phyloP scores from a whole-genome alignment of 768 basidiomycete species.

The Mycena vulgaris region DNA sequence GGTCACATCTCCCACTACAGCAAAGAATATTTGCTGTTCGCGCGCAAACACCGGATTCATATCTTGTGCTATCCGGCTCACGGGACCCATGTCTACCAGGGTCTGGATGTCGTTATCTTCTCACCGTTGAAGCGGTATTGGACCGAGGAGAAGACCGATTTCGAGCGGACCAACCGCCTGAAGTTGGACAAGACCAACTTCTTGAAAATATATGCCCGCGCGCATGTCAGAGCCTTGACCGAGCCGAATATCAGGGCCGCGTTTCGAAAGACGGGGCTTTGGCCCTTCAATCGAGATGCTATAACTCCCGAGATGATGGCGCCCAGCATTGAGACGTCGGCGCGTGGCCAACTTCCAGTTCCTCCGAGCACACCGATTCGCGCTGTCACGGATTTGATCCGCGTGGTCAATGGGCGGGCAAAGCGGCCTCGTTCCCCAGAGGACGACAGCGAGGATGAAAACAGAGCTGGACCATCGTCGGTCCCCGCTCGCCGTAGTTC shows the following conservation, averaged over 20 bases:
- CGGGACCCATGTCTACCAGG: slow-evolving; percentile 61
- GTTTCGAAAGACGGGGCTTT: slow-evolving; percentile 57
- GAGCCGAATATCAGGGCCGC: slow-evolving; percentile 50
- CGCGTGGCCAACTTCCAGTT: slow-evolving; percentile 41
- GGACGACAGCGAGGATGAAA: neutral
- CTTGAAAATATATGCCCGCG: slow-evolving; percentile 50
- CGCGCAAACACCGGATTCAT: slow-evolving; percentile 51
- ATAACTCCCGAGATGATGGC: slow-evolving; percentile 53
- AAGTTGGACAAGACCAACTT: slow-evolving; percentile 56
- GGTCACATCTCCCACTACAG: slow-evolving; percentile 64
- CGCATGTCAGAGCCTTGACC: slow-evolving; percentile 51
- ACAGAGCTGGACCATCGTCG: neutral
- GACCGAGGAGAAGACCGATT: slow-evolving; percentile 37
- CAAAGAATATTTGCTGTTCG: slow-evolving; percentile 54
- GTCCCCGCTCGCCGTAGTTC: neutral
- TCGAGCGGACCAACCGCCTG: slow-evolving; percentile 34
- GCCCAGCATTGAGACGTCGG: slow-evolving; percentile 51
- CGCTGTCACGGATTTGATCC: slow-evolving; percentile 16
- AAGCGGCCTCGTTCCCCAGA: neutral
- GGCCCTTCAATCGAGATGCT: slow-evolving; percentile 53
- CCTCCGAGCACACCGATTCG: slow-evolving; percentile 33
- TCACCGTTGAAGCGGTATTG: slow-evolving; percentile 49
- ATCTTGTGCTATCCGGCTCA: slow-evolving; percentile 64
- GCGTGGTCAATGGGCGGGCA: neutral
- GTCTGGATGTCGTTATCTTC: slow-evolving; percentile 59